Conservation (phyloP, 1,139 yeast genomes). For the Candida pseudocylindracea region DNA sequence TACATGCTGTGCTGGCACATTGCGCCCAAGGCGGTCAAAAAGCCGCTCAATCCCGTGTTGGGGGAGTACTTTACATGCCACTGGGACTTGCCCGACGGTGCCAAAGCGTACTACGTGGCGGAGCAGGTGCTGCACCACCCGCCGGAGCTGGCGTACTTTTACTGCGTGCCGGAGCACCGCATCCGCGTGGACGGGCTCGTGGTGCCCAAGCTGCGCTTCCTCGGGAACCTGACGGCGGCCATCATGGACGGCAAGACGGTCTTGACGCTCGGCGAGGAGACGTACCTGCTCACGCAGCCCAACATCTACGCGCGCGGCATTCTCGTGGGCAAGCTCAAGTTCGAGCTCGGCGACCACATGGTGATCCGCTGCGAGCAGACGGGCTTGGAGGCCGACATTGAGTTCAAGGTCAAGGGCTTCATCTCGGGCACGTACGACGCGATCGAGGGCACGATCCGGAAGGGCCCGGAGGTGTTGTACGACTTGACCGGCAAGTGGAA, state of each 20-base stretch:
- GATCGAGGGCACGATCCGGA: slow-evolving; percentile 52
- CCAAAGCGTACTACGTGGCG: slow-evolving; percentile 57
- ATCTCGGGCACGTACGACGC: slow-evolving; percentile 85
- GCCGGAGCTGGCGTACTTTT: slow-evolving; percentile 90
- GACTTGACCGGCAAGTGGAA: slow-evolving; percentile 86
- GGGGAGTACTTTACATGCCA: slow-evolving; percentile 83
- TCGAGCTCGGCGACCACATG: slow-evolving; percentile 87
- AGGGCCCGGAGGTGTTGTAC: slow-evolving; percentile 32
- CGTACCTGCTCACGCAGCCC: slow-evolving; percentile 73
- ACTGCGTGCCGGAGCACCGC: slow-evolving; percentile 56
- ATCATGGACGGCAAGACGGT: slow-evolving; percentile 85
- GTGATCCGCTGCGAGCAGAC: slow-evolving; percentile 37
- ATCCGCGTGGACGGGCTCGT: slow-evolving; percentile 81
- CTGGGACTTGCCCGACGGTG: slow-evolving; percentile 61
- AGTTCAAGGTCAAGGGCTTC: slow-evolving; percentile 87
- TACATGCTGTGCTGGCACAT: slow-evolving; percentile 94
- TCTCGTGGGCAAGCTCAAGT: slow-evolving; percentile 69
- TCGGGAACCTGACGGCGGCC: slow-evolving; percentile 93
- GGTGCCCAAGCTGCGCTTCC: slow-evolving; percentile 66
- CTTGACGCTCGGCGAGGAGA: slow-evolving; percentile 36
- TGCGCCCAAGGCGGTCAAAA: slow-evolving; percentile 94
- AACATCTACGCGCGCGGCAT: slow-evolving; percentile 93
- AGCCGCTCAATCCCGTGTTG: slow-evolving; percentile 83
- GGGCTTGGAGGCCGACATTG: slow-evolving; percentile 58
- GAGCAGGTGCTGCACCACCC: slow-evolving; percentile 98